phyloP scores from a whole-genome alignment of 345 rosid species.

The Camelina sativa region DNA sequence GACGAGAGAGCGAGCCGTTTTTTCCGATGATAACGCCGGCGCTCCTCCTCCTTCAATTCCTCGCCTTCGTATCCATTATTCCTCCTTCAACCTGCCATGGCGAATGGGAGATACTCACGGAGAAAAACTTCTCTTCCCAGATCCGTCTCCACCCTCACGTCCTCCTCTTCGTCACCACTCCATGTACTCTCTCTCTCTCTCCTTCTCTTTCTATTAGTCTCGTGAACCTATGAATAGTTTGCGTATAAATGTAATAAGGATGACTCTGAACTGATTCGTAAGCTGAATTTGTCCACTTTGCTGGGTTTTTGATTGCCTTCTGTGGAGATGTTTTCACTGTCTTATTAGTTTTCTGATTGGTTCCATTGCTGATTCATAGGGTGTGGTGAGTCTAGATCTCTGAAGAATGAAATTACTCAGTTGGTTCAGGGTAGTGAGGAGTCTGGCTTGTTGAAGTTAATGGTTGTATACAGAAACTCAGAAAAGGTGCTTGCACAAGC shows the following conservation, averaged over 20 bases:
- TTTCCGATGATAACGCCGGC: constrained; percentile 38
- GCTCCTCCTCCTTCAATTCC: constrained; percentile 26
- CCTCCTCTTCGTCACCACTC: constrained; percentile 75
- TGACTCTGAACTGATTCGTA: neutral
- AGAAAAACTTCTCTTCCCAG: constrained; percentile 84
- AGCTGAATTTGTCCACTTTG: constrained; percentile 8
- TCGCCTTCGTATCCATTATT: constrained; percentile 16
- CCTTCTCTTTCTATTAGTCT: neutral
- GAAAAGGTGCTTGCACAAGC: constrained; percentile 73
- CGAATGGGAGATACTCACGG: constrained; percentile 70
- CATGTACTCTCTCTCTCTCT: constrained; percentile 51
- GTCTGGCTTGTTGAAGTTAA: constrained; percentile 57
- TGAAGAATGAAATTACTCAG: constrained; percentile 62
- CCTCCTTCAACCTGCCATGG: constrained; percentile 35
- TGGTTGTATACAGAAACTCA: constrained; percentile 59
- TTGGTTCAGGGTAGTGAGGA: constrained; percentile 50
- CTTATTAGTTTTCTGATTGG: constrained; percentile 20
- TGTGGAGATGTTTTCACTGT: neutral
- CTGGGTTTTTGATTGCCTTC: constrained; percentile 2
- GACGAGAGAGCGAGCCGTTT: constrained; percentile 30
- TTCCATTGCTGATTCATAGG: constrained; percentile 49
- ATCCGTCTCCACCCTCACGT: constrained; percentile 73
- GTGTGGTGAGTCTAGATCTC: constrained; percentile 88
- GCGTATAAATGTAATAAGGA: constrained; percentile 9
- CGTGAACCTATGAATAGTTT: constrained; percentile 7